Base-by-base conservation (phyloP, 495 filamentous ascomycete genomes). In the Penicillium cosmopolitanum region DNA sequence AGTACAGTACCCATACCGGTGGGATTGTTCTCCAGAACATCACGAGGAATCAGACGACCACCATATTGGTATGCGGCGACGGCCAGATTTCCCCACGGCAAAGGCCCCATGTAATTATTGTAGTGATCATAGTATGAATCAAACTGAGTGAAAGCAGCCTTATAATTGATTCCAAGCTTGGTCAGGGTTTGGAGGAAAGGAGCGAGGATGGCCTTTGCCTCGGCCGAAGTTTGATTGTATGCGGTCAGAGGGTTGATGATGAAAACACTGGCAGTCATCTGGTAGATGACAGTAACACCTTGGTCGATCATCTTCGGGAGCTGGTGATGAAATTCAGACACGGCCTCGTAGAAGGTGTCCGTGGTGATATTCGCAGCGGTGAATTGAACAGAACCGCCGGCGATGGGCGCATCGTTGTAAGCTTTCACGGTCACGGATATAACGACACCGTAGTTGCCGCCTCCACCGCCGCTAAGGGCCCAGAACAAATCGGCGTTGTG, bases 381-480 rank as follows among this genome's bases (percentile, higher is more conserved):
- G 57, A 78, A 77, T 33, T 65, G 15, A 1, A 82, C 51, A 23
- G 23, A 54, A 8, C 69, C 75, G 50, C 74, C 70, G 52, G 58
- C 33, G 15, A 68, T 65, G 15, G 23, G 65, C 18, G 65, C 72
- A 62, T 85, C 86, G 4, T 50, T 52, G 62, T 81, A 62, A 15
- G 73, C 72, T 57, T 73, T 77, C 25, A 74, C 66, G 7, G 84
- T 88, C 38, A 82, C 73, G 2, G 81, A 83, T 16, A 80, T 77
- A 31, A 89, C 75, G 42, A 89, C 79, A 15, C 82, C 87, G 43
- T 85, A 89, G 35, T 85, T 87, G 40, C 84, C 85, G 18, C 77
- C 86, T 16, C 87, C 88, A 19, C 87, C 87, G 4, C 87, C 88
- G 51, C 84, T 80, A 55, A 89, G 76, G 9, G 87, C 88, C 86